Base-by-base conservation (phyloP, 2,329 filamentous ascomycete species). In the Fusarium bulbicola region DNA sequence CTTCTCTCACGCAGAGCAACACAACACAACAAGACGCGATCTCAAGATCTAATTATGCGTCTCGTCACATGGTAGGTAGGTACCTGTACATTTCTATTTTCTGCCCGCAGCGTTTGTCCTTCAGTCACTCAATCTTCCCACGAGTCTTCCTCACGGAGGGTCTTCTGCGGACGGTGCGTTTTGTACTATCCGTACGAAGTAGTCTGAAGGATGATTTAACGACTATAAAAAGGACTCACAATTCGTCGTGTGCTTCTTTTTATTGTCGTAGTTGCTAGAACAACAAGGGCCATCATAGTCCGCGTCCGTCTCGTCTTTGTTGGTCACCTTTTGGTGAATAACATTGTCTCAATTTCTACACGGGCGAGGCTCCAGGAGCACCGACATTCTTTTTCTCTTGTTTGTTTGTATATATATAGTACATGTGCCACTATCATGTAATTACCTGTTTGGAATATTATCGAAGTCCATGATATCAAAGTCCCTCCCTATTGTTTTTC, bases 251-350 rank as follows among this genome's bases (percentile, higher is more conserved):
- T 50, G 28, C 24, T 56, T 54, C 30, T 45, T 53, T 40, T 52
- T 75, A 46, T 68, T 76, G 61, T 69, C 63, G 65, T 63, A 75
- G 80, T 80, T 86, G 85, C 85, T 76, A 87, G 82, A 87, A 76
- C 59, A 74, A 79, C 76, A 80, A 78, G 85, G 85, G 82, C 85
- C 85, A 85, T 87, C 85, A 87, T 87, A 87, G 85, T 87, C 85
- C 85, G 78, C 80, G 85, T 80, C 85, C 80, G 83, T 84, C 59
- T 70, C 45, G 42, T 70, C 80, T 81, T 63, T 66, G 62, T 43
- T 68, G 34, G 59, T 43, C 68, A 59, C 53, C 50, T 18, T 73
- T 74, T 66, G 68, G 75, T 69, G 72, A 47, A 39, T 37, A 49
- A 56, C 56, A 70, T 64, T 64, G 54, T 59, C 37, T 70, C 58